phyloP scores from a whole-genome alignment of 129 eudicot species.

The Cynara cardunculus region DNA sequence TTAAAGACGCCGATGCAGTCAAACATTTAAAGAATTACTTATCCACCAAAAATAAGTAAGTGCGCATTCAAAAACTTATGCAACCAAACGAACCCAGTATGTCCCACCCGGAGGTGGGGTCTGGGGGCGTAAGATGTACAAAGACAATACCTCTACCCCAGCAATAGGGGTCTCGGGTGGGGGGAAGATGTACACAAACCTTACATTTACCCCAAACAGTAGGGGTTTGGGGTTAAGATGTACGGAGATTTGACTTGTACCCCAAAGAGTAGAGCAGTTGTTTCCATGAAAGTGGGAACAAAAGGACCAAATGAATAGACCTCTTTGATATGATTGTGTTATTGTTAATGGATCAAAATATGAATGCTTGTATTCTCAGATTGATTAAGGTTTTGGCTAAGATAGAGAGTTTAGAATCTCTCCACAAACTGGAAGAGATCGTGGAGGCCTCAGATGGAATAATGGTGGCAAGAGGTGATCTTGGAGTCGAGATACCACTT shows the following conservation, averaged over 20 bases:
- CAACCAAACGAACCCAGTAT: background rate
- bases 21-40: slow-evolving; percentile 52
- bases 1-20: slow-evolving; percentile 51
- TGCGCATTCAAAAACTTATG: background rate
- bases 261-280: background rate
- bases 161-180: too few species aligned
- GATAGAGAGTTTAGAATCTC: slow-evolving; percentile 64
- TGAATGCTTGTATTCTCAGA: slow-evolving; percentile 27
- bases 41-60: slow-evolving; percentile 51
- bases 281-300: background rate
- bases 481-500: slow-evolving; percentile 77
- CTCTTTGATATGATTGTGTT: too few species aligned
- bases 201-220: too few species aligned
- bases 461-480: slow-evolving; percentile 82
- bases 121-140: too few species aligned
- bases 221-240: background rate
- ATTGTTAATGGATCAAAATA: background rate
- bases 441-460: slow-evolving; percentile 73
- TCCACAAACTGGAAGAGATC: slow-evolving; percentile 53
- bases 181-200: too few species aligned
- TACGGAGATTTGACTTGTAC: background rate
- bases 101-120: too few species aligned
- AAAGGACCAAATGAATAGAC: background rate
- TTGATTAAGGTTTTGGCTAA: slow-evolving; percentile 59
- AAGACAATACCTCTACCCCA: too few species aligned